phyloP scores from a whole-genome alignment of 2,329 filamentous ascomycete genomes.

The Ascosphaera aggregata region DNA sequence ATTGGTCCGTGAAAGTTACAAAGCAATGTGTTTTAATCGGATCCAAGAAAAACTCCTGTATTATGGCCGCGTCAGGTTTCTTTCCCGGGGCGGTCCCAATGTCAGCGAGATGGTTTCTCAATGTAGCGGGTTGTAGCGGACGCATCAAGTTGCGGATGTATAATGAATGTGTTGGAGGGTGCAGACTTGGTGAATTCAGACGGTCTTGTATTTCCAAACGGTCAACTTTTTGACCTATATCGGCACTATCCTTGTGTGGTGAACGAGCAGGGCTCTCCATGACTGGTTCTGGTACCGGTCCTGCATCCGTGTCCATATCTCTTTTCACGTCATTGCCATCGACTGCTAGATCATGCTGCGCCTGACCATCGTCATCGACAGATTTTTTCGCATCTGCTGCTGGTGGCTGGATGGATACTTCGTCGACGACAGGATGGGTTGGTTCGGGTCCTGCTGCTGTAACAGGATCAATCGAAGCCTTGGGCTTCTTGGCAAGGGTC shows the following conservation, averaged over 20 bases:
- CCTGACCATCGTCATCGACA: constrained; percentile 21
- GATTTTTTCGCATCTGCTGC: constrained; percentile 14
- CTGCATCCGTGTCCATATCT: constrained; percentile 3
- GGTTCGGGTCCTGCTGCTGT: constrained; percentile 9
- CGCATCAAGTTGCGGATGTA: constrained; percentile 87
- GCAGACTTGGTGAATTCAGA: constrained; percentile 32
- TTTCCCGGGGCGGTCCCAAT: constrained; percentile 39
- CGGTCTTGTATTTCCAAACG: too few relatives aligned
- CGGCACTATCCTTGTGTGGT: too few relatives aligned
- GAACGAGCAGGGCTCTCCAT: too few relatives aligned
- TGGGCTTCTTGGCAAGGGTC: not conserved
- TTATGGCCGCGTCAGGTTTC: constrained; percentile 27
- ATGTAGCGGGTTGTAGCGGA: constrained; percentile 44
- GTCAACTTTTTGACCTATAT: too few relatives aligned
- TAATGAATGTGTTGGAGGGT: constrained; percentile 50
- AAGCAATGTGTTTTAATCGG: constrained; percentile 74
- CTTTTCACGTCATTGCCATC: constrained; percentile 1
- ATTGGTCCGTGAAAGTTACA: constrained; percentile 42
- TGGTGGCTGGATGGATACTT: constrained; percentile 7
- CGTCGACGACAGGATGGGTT: constrained; percentile 5
- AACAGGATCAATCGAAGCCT: constrained; percentile 1
- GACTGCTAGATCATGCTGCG: not conserved
- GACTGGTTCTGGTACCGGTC: too few relatives aligned
- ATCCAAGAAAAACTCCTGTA: constrained; percentile 58
- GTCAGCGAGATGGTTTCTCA: constrained; percentile 44